Evolutionary conservation across 495 filamentous ascomycete genomes (phyloP), one percentile per base, ranked within the genome.

Genomic region (Geopyxis carbonaria): DNA sequence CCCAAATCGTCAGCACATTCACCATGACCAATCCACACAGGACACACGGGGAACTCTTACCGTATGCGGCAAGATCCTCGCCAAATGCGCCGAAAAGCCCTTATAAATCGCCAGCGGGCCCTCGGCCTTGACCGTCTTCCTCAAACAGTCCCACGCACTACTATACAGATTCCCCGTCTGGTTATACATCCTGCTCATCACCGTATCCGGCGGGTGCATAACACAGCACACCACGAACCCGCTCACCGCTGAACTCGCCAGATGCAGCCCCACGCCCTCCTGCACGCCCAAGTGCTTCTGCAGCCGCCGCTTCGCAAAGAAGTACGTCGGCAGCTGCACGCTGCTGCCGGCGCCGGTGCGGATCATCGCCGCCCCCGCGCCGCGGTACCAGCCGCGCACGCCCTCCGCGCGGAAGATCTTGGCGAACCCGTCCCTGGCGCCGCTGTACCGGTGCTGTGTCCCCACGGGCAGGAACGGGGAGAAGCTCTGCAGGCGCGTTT

Each of bases 181-280:
- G 64, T 99, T 99, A 63, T 99, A 99, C 70, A 99, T 78, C 23
- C 89, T 77, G 35, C 79, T 85, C 89, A 99, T 99, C 61, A 99
- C 82, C 6, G 91, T 95, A 57, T 99, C 89, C 84, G 89, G 89
- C 22, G 89, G 89, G 58, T 99, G 91, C 89, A 99, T 99, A 43
- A 93, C 74, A 49, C 80, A 82, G 62, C 91, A 95, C 1, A 99
- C 89, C 3, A 93, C 91, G 48, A 99, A 91, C 5, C 89, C 89
- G 46, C 83, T 93, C 3, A 73, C 80, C 2, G 89, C 74, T 55
- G 81, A 91, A 57, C 82, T 91, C 9, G 80, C 72, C 38, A 99
- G 57, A 56, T 99, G 89, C 46, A 95, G 63, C 31, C 76, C 71
- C n/a, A 83, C 73, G 3, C 89, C 87, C 44, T 99, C 91, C 53